Base-by-base conservation (phyloP, 208 protist species). In the Leishmania turanica region DNA sequence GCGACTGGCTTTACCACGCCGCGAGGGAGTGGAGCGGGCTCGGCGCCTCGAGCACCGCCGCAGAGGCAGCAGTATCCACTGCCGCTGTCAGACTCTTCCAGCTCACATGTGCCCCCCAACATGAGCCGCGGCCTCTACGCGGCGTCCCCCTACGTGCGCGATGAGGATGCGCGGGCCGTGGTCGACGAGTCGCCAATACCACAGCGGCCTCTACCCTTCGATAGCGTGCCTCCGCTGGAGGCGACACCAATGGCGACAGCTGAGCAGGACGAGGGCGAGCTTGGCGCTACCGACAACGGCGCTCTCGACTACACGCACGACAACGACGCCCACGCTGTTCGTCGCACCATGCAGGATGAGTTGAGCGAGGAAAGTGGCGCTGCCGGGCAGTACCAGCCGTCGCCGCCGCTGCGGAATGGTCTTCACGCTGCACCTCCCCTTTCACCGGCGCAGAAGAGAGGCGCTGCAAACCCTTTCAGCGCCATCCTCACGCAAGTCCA, bases 121-220 rank as follows among this genome's bases (percentile, higher is more conserved):
- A 68, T 54, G 34, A 75, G 27, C 62, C 82, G 82, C 24, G 71
- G 77, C 47, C 71, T 77, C 34, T 85, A 81, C 53, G 82, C 77
- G 51, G 77, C 73, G 34, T 85, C 82, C 19, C 82, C 82, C 19
- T 85, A 80, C 73, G 71, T 58, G 49, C 82, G 73, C 45, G 76
- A 79, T 37, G 82, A 68, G 27, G 77, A 81, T 8, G 68, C 49
- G 27, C 77, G 71, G 11, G 21, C 73, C 24, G 7, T 75, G 27
- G 71, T 24, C 17, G 82, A 82, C 3, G 82, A 79, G 72, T 85
- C 82, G 24, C 82, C 82, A 27, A 47, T 85, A 71, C 82, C 82
- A 47, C 77, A 76, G 82, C 82, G 82, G 27, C 82, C 82, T 19
- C 54, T 73, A 21, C 73, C 54, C 31, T 82, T 78, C 45, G 72